These are phyloP conservation scores for Chlorella sp. DNA, from an alignment of 139 green algal species.

Conservation along the genomic window DNA sequence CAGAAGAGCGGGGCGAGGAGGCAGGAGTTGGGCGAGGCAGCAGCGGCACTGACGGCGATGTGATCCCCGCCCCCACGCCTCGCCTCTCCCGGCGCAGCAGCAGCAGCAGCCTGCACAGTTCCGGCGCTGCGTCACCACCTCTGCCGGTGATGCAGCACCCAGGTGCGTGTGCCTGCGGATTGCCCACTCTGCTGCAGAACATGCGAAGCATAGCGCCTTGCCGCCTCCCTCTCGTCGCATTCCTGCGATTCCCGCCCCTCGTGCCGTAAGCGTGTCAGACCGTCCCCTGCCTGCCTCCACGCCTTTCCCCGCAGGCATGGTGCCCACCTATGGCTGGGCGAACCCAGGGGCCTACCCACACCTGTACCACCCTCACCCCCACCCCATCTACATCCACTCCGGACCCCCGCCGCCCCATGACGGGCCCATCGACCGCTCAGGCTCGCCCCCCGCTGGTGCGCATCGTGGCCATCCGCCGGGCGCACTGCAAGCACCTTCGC, in stretches of 20 bases:
- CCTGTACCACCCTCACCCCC: background rate
- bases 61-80: slow-evolving; percentile 7
- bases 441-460: slow-evolving; percentile 30
- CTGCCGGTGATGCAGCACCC: slow-evolving; percentile 1
- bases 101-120: slow-evolving; percentile 20
- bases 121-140: background rate
- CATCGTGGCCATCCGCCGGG: background rate
- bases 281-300: background rate
- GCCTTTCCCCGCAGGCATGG: slow-evolving; percentile 11
- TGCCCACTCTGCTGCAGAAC: background rate
- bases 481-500: background rate
- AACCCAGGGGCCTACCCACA: background rate
- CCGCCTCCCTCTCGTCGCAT: no score
- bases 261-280: background rate
- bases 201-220: background rate
- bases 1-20: background rate
- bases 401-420: background rate
- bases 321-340: slow-evolving; percentile 22
- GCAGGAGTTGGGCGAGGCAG: background rate
- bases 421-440: background rate
- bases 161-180: background rate
- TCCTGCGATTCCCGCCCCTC: background rate
- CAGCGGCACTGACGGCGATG: background rate
- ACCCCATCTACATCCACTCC: background rate
- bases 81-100: background rate